phyloP scores from a whole-genome alignment of 345 rosid species.

The Pistacia vera region DNA sequence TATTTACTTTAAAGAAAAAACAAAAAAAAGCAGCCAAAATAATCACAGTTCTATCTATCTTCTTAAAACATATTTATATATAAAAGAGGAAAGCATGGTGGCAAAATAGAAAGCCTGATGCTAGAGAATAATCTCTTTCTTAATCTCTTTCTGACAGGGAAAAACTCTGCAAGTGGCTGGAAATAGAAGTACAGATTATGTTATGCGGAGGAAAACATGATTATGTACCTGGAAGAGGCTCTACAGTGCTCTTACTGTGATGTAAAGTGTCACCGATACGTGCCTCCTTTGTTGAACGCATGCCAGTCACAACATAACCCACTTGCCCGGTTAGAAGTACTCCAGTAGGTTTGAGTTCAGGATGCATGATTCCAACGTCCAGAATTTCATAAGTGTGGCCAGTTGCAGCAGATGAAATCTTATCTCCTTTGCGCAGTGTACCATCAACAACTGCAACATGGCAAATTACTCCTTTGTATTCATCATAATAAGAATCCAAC shows the following conservation, averaged over 20 bases:
- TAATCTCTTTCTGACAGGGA: background rate
- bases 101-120: background rate
- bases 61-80: background rate
- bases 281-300: constrained; percentile 97
- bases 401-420: constrained; percentile 82
- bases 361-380: constrained; percentile 96
- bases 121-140: background rate
- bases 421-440: constrained; percentile 78
- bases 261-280: constrained; percentile 88
- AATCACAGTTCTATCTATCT: too few relatives aligned
- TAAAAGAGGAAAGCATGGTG: background rate
- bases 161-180: background rate
- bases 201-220: background rate
- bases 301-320: constrained; percentile 93
- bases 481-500: constrained; percentile 92
- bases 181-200: background rate
- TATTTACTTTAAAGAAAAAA: background rate
- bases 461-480: constrained; percentile 93
- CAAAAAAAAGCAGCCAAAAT: background rate
- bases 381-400: constrained; percentile 80
- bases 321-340: constrained; percentile 94
- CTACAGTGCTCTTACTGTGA: constrained; percentile 57
- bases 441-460: constrained; percentile 97
- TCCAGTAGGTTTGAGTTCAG: constrained; percentile 91
- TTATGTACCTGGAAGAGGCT: constrained; percentile 82